phyloP scores from a whole-genome alignment of 257 asterid species.

The Echium plantagineum region DNA sequence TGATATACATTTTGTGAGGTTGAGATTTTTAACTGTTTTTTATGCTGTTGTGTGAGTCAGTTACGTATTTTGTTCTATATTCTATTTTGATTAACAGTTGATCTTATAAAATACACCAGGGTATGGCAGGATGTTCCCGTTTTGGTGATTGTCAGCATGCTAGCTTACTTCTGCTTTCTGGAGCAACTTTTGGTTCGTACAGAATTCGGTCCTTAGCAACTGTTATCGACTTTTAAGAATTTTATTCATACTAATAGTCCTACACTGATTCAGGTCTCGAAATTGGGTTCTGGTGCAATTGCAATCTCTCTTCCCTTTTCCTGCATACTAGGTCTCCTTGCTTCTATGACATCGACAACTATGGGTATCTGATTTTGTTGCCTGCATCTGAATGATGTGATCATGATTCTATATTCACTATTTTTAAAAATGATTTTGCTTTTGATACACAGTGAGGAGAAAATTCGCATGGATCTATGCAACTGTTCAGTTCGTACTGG shows the following conservation, averaged over 20 bases:
- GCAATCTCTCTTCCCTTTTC: slow-evolving; percentile 91
- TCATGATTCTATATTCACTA: neutral
- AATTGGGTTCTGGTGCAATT: slow-evolving; percentile 82
- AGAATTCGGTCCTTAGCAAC: neutral
- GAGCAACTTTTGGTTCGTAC: slow-evolving; percentile 89
- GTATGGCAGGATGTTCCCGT: slow-evolving; percentile 91
- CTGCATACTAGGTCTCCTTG: slow-evolving; percentile 90
- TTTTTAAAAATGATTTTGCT: slow-evolving; percentile 5
- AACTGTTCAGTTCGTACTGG: slow-evolving; percentile 59
- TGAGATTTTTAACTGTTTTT: neutral
- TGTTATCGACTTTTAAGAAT: slow-evolving; percentile 1
- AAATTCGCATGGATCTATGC: slow-evolving; percentile 82
- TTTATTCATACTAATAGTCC: slow-evolving; percentile 2
- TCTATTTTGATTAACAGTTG: slow-evolving; percentile 8
- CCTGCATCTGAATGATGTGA: neutral
- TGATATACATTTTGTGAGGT: too few species aligned
- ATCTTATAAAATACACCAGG: slow-evolving; percentile 29
- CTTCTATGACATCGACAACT: slow-evolving; percentile 90
- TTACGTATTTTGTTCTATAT: neutral
- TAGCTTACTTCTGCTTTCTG: slow-evolving; percentile 85
- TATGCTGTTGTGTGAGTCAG: neutral
- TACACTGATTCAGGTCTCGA: slow-evolving; percentile 38
- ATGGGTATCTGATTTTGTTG: slow-evolving; percentile 49
- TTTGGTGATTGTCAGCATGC: slow-evolving; percentile 91
- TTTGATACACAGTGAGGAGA: slow-evolving; percentile 42